phyloP scores from a whole-genome alignment of 805 yeast genomes.

The Metschnikowia amazonensis region DNA sequence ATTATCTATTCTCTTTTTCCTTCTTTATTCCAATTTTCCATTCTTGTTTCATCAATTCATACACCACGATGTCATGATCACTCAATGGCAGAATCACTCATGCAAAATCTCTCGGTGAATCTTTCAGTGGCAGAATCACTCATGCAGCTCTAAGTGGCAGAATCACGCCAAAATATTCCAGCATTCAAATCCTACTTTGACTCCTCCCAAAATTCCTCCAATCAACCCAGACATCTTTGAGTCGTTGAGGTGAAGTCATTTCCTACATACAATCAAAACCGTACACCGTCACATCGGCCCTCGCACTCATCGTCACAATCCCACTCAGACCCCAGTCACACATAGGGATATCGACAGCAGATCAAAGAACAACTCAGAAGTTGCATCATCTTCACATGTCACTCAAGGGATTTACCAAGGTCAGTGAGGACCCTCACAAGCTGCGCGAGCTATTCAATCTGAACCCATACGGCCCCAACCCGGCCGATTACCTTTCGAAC shows the following conservation, averaged over 20 bases:
- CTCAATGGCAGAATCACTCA: too few relatives aligned
- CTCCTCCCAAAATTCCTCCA: not conserved
- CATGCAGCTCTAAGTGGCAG: too few relatives aligned
- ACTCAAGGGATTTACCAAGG: constrained; percentile 34
- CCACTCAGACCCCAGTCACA: too few relatives aligned
- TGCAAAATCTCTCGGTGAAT: too few relatives aligned
- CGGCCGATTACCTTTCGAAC: constrained; percentile 86
- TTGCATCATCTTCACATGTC: constrained; percentile 19
- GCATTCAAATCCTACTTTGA: too few relatives aligned
- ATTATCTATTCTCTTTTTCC: not conserved
- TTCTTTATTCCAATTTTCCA: not conserved
- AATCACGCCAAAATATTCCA: too few relatives aligned
- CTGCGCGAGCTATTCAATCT: constrained; percentile 18
- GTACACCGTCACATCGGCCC: not conserved
- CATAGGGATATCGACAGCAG: not conserved
- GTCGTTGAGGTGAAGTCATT: not conserved
- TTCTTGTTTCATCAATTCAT: not conserved
- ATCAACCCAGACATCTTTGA: not conserved
- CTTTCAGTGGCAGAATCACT: too few relatives aligned
- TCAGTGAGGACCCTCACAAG: constrained; percentile 32
- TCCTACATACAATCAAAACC: not conserved
- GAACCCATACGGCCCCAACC: constrained; percentile 95
- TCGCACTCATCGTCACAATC: not conserved
- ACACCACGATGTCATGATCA: too few relatives aligned
- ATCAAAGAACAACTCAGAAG: not conserved